A percentile compares a stretch with the other conserved stretches of the same genome.
Evolutionary conservation across 352 stramenopile genomes (phyloP).

Genomic region (Thraustochytrium sp.): DNA sequence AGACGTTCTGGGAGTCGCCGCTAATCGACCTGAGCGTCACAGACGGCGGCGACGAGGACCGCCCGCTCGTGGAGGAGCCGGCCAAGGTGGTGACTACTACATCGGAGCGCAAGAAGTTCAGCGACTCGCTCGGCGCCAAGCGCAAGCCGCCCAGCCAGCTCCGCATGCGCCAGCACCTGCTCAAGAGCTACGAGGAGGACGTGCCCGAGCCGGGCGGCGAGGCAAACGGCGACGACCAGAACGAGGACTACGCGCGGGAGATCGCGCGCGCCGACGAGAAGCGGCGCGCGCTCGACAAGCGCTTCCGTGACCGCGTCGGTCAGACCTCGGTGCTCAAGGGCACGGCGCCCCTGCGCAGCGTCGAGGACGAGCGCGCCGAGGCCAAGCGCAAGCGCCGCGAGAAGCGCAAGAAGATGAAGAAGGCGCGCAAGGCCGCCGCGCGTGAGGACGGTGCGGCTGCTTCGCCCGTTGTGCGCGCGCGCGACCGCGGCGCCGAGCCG

Average conservation of each 20-base stretch:
- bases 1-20: conserved; percentile 82
- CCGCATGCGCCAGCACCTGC: conserved; percentile 6
- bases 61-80: conserved; percentile 8
- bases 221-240: neutral
- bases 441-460: too few relatives aligned
- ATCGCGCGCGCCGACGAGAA: conserved; percentile 6
- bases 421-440: neutral
- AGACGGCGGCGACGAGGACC: neutral
- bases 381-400: neutral
- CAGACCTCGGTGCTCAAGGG: conserved; percentile 26
- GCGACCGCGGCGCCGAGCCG: neutral
- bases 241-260: neutral
- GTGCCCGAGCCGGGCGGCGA: neutral
- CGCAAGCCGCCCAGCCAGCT: conserved; percentile 14
- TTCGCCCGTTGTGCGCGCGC: neutral
- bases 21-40: conserved; percentile 56
- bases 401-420: neutral
- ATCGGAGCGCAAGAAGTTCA: conserved; percentile 23
- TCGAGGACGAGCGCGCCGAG: neutral
- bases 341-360: neutral
- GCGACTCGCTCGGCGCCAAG: neutral
- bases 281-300: conserved; percentile 19
- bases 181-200: conserved; percentile 16
- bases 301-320: conserved; percentile 19
- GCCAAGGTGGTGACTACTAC: neutral